phyloP scores from a whole-genome alignment of 2,329 filamentous ascomycete genomes.

The Beauveria scarabaeidicola region DNA sequence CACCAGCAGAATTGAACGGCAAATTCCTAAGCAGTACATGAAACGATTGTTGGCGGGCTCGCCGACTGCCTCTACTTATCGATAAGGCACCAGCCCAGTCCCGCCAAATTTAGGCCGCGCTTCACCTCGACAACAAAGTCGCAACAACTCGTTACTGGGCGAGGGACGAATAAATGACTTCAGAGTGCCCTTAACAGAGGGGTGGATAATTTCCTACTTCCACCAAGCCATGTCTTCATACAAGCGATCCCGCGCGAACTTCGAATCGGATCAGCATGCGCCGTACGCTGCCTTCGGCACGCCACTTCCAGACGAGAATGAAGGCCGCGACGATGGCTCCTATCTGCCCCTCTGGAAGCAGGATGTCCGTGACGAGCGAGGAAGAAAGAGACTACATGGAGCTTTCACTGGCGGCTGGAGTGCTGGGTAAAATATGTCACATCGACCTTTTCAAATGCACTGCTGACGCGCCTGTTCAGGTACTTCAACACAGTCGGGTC shows the following conservation, averaged over 20 bases:
- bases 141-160: background rate
- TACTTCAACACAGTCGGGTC: conserved; percentile 98
- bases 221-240: conserved; percentile 42
- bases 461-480: conserved; percentile 32
- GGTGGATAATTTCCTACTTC: background rate
- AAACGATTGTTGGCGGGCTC: background rate
- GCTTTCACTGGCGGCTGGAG: conserved; percentile 96
- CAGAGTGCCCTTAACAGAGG: background rate
- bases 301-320: conserved; percentile 70
- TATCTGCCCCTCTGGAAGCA: conserved; percentile 98
- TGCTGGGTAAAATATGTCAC: conserved; percentile 61
- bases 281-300: conserved; percentile 78
- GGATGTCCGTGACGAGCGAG: conserved; percentile 87
- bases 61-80: conserved; percentile 1
- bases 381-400: conserved; percentile 83
- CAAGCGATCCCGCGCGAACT: conserved; percentile 72
- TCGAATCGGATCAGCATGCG: conserved; percentile 67
- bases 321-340: conserved; percentile 78
- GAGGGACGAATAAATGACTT: background rate
- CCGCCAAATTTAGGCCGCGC: background rate
- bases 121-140: background rate
- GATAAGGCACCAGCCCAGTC: background rate
- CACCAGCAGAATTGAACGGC: no score
- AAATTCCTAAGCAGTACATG: no score
- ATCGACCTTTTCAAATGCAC: background rate